phyloP scores from a whole-genome alignment of 2,329 filamentous ascomycete genomes.

The Lecanicillium sp. region DNA sequence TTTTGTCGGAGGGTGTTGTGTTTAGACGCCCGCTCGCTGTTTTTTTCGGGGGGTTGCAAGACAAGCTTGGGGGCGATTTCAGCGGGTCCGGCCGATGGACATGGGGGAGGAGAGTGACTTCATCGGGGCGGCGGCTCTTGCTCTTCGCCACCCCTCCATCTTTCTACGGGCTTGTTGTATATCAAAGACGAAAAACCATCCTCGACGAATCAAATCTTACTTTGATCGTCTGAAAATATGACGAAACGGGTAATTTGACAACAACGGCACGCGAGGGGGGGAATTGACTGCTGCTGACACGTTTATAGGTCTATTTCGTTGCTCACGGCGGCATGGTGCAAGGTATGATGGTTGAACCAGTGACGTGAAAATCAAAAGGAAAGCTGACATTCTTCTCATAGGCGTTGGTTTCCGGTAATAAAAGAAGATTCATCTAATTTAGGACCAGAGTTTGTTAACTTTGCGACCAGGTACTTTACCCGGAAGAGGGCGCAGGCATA shows the following conservation, averaged over 20 bases:
- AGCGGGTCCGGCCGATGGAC: not conserved
- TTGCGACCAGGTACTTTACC: slow-evolving; percentile 45
- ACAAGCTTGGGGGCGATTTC: too few species aligned
- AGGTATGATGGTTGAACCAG: slow-evolving; percentile 18
- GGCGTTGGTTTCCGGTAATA: slow-evolving; percentile 51
- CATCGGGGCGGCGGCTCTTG: not conserved
- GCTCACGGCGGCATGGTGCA: slow-evolving; percentile 62
- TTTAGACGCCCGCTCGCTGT: not conserved
- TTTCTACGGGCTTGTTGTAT: not conserved
- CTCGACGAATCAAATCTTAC: not conserved
- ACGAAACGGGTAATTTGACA: slow-evolving; percentile 28
- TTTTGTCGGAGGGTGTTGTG: not conserved
- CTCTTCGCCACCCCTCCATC: not conserved
- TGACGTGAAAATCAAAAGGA: slow-evolving; percentile 26
- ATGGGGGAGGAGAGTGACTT: not conserved
- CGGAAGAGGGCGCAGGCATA: slow-evolving; percentile 44
- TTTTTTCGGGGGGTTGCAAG: too few species aligned
- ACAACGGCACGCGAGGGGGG: not conserved
- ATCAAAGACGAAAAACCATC: too few species aligned
- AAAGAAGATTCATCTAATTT: not conserved
- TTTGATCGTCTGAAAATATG: slow-evolving; percentile 19
- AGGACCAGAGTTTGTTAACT: not conserved
- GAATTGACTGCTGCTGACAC: not conserved
- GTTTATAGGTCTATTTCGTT: slow-evolving; percentile 50
- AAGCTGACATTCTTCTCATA: slow-evolving; percentile 26